Base-by-base conservation (phyloP, 2,329 filamentous ascomycete species). In the Talaromyces sp. region DNA sequence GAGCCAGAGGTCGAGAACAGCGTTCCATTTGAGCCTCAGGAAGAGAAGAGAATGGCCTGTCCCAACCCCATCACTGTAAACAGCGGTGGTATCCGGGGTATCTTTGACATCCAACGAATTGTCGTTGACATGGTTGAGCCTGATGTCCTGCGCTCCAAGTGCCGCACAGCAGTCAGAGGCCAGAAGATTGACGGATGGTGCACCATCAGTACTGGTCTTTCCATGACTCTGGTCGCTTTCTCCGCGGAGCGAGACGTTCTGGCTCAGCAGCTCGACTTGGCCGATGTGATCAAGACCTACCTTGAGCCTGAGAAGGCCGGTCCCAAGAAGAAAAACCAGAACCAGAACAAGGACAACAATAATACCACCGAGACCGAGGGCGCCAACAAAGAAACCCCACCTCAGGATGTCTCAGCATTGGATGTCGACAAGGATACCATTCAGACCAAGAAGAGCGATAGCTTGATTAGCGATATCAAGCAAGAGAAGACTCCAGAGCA, bases 131-230 rank as follows among this genome's bases (percentile, higher is more conserved):
- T 60, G 57, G 29, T 55, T 19, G 49, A 58, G 13, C 45, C 47
- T 2, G 16, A 60, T 3, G 30, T 22, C 8, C 55, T 60, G 9
- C 55, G 55, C 17, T 42, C 52, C 16, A 54, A 46, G 11, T 39
- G 58, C 32, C 36, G 33, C 27, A 50, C 42, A 17, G 55, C 57
- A 13, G 39, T 48, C 33, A 49, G 44, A 8, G 52, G 44, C 4
- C 49, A 60, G 22, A 55, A 49, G 35, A 52, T 58, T 10, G 52
- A 57, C n/a, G 57, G 57, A 6, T 60, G 57, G 57, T 60, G 57
- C 22, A 60, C 57, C 7, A 33, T 46, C 30, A 46, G 43, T 20
- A 46, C 43, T 9, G 43, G 43, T 36, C 43, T 46, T 17, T 22
- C 43, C 6, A 46, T 46, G 43, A 33, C 43, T 8, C 43, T 46